These are phyloP conservation scores for Musa itinerans DNA, from an alignment of 176 grass and related monocot genomes.

Conservation along the genomic window DNA sequence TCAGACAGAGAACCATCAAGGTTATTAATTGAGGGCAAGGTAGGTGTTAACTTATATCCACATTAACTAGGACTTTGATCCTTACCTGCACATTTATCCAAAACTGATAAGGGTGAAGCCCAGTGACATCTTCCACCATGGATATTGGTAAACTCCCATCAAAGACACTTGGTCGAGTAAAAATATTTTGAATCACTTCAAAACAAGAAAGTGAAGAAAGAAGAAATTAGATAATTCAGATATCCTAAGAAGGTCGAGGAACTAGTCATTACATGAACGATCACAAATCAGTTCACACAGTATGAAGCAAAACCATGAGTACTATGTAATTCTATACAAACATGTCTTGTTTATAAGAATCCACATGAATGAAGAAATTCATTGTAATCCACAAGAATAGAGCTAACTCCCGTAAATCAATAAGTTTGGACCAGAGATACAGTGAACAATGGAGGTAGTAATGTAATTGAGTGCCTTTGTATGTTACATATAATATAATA, in stretches of 20 bases:
- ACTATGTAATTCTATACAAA: no score
- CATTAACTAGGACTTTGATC: constrained; percentile 5
- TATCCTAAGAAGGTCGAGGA: constrained; percentile 1
- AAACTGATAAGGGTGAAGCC: constrained; percentile 41
- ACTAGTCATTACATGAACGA: constrained; percentile 11
- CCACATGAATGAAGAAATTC: no score
- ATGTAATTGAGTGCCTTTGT: no score
- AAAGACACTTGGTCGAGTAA: constrained; percentile 87
- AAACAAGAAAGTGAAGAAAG: constrained; percentile 14
- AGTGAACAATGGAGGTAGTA: no score
- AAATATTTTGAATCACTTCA: constrained; percentile 72
- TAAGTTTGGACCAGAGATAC: no score
- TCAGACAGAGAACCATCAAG: constrained; percentile 6
- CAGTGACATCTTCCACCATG: constrained; percentile 51
- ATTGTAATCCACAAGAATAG: no score
- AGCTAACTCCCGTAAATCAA: no score
- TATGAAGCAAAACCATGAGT: no score
- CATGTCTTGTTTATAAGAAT: no score
- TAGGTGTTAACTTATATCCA: no score
- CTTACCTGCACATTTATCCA: constrained; percentile 96
- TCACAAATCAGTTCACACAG: constrained; percentile 3
- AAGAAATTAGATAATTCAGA: neutral
- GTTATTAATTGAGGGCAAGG: neutral
- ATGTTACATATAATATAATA: no score
- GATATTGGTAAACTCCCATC: constrained; percentile 45